Evolutionary conservation across 176 grass and related monocot species (phyloP), one percentile per base, ranked within the genome.

Genomic region (Melocanna baccifera): DNA sequence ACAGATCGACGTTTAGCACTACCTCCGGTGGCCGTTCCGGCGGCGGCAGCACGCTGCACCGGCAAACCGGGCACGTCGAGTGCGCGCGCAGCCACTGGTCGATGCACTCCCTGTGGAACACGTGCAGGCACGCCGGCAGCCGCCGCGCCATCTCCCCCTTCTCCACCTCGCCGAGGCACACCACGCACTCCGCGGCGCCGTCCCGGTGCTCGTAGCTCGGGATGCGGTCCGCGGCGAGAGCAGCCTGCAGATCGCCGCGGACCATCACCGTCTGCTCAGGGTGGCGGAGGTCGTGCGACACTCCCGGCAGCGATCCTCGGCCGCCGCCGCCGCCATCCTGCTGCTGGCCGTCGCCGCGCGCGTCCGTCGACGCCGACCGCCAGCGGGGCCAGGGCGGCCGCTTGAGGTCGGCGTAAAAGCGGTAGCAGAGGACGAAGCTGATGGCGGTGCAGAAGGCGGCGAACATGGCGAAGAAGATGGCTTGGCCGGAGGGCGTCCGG

Each of bases 81-180:
- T 79, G 81, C 50, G 40, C 62, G 16, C 4, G 61, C 7, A 91
- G 79, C 89, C 92, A 91, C 67, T 4, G 36, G 37, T 89, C 86
- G 30, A 91, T 82, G 75, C 92, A 94, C 68, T 69, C 23, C 3
- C 4, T n/a, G 75, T 94, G 92, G 73, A 94, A 94, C 13, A 87
- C 52, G 70, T 94, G 86, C n/a, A 4, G 20, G 83, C 89, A 94
- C 22, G 30, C 66, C n/a, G 89, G 86, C 69, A 94, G 67, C 62
- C 23, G 47, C 69, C 77, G 62, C 52, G 85, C 85, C 50, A 30
- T 34, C 16, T 88, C 84, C 20, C 76, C 85, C 45, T 77, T 74
- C 68, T 78, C 76, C 45, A 94, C 65, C 14, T 77, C 81, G 20
- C 86, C 82, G 9, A 88, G 85, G 83, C 93, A 92, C 73, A 92